Base-by-base conservation (phyloP, 108 stramenopile genomes). In the Ochromonas danica region DNA sequence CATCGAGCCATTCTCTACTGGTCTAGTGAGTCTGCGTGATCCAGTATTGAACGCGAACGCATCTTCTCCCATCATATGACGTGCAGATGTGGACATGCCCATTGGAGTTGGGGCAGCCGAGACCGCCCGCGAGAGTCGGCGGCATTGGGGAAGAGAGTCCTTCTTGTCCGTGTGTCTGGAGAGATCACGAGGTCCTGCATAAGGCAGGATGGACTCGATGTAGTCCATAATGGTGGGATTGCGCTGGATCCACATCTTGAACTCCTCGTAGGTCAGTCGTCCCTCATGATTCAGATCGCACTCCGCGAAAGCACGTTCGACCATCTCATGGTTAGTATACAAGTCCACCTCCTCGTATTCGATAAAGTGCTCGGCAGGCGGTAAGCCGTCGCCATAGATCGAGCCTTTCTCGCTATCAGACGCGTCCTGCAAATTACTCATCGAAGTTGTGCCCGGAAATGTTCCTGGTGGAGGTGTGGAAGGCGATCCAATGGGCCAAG, bases 241-340 rank as follows among this genome's bases (percentile, higher is more conserved):
- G 6, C 78, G 78, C 75, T 79, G 43, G 38, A 85, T 70, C 84
- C 84, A 85, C 43, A 81, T 38, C 25, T 80, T 77, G 81, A 84
- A 84, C 81, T 79, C 85, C 38, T 70, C 80, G 40, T 81, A 86
- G 79, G 63, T 85, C 14, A 87, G 85, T 25, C 79, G 70, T 43
- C 81, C 87, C 60, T 84, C 85, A 27, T 87, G 82, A 83, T 87
- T 84, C n/a, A 87, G 39, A 57, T 87, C 87, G 39, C 85, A 87
- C 28, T 84, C 85, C 62, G 78, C 36, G 62, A 87, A 87, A 30
- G 85, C 85, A 80, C 2, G 2, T n/a, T 87, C 83, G 1, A 87
- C 87, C 41, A 87, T 65, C 63, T 86, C 81, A 41, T 87, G 85
- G 81, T 85, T 83, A n/a, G 83, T 84, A 77, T 83, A 83, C 63